phyloP scores from a whole-genome alignment of 2,329 filamentous ascomycete genomes.

The Fusarium metavorans region DNA sequence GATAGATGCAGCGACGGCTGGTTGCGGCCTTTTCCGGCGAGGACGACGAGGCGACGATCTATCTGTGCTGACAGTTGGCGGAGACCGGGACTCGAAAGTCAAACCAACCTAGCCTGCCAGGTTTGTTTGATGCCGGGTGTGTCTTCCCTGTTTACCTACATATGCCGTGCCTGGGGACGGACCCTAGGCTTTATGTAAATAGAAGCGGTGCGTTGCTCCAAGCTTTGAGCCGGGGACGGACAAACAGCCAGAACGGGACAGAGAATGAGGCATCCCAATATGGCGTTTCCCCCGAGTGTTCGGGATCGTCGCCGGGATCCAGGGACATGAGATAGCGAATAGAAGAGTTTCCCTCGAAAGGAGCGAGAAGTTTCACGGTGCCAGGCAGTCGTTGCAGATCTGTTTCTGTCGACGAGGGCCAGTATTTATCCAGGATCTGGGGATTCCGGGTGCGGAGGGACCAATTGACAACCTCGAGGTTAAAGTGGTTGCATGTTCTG shows the following conservation, averaged over 20 bases:
- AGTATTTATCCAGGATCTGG: slow-evolving; percentile 11
- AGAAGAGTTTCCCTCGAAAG: background rate
- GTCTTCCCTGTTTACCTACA: slow-evolving; percentile 26
- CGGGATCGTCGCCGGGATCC: slow-evolving; percentile 21
- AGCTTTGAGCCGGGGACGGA: slow-evolving; percentile 16
- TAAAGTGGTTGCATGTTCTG: slow-evolving; percentile 30
- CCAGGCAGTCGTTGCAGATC: slow-evolving; percentile 10
- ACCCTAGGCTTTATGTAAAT: slow-evolving; percentile 33
- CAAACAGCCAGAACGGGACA: slow-evolving; percentile 25
- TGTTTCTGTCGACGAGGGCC: background rate
- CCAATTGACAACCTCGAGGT: background rate
- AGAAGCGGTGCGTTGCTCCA: slow-evolving; percentile 24
- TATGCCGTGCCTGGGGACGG: slow-evolving; percentile 17
- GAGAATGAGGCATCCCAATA: slow-evolving; percentile 23
- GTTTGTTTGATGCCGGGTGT: background rate
- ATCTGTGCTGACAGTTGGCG: background rate
- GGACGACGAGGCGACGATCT: background rate
- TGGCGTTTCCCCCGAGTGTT: slow-evolving; percentile 14
- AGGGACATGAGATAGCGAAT: slow-evolving; percentile 12
- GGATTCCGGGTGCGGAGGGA: slow-evolving; percentile 4
- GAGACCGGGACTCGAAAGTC: background rate
- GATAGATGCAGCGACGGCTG: slow-evolving; percentile 7
- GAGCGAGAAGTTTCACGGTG: background rate
- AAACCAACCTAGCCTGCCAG: slow-evolving; percentile 1
- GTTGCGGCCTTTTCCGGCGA: background rate